A percentile compares a stretch with the other conserved stretches of the same genome.
Evolutionary conservation across 352 stramenopile genomes (phyloP).

Genomic region (Phytopythium kandeliae): DNA sequence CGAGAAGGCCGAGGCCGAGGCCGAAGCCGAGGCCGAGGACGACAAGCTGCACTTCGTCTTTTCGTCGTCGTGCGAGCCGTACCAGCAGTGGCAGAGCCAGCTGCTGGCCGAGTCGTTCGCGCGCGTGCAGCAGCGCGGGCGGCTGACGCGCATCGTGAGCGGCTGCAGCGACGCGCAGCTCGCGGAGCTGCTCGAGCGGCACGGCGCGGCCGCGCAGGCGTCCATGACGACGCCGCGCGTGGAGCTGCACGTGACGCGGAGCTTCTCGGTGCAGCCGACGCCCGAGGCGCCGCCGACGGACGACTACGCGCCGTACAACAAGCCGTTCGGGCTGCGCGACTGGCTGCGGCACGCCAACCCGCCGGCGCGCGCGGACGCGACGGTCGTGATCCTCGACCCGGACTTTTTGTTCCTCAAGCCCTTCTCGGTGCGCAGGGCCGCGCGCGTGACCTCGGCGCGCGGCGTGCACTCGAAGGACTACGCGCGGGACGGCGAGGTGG

Average conservation of each 20-base stretch:
- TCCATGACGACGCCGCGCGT: slow-evolving; percentile 25
- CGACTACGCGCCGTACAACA: slow-evolving; percentile 57
- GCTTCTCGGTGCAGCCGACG: slow-evolving; percentile 33
- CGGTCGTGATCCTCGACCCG: slow-evolving; percentile 59
- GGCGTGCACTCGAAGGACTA: slow-evolving; percentile 59
- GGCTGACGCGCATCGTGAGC: slow-evolving; percentile 63
- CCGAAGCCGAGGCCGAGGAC: slow-evolving; percentile 33
- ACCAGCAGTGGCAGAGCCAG: slow-evolving; percentile 74
- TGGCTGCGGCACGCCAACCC: slow-evolving; percentile 66
- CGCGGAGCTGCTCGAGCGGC: slow-evolving; percentile 29
- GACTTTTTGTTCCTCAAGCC: slow-evolving; percentile 71
- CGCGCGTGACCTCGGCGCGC: slow-evolving; percentile 45
- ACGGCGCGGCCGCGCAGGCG: slow-evolving; percentile 12
- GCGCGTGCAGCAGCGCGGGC: slow-evolving; percentile 45
- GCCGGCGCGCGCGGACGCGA: slow-evolving; percentile 35
- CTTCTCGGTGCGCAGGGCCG: slow-evolving; percentile 54
- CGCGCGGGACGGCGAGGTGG: slow-evolving; percentile 44
- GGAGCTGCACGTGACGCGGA: slow-evolving; percentile 51
- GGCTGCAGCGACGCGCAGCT: slow-evolving; percentile 46
- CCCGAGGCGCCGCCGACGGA: slow-evolving; percentile 14
- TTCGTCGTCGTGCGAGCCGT: slow-evolving; percentile 48
- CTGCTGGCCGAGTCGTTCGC: slow-evolving; percentile 61
- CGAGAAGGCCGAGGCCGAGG: slow-evolving; percentile 15
- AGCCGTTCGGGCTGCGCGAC: slow-evolving; percentile 64
- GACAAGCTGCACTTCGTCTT: slow-evolving; percentile 79